Conservation (phyloP, 108 stramenopile genomes). For the Schizochytrium sp. region DNA sequence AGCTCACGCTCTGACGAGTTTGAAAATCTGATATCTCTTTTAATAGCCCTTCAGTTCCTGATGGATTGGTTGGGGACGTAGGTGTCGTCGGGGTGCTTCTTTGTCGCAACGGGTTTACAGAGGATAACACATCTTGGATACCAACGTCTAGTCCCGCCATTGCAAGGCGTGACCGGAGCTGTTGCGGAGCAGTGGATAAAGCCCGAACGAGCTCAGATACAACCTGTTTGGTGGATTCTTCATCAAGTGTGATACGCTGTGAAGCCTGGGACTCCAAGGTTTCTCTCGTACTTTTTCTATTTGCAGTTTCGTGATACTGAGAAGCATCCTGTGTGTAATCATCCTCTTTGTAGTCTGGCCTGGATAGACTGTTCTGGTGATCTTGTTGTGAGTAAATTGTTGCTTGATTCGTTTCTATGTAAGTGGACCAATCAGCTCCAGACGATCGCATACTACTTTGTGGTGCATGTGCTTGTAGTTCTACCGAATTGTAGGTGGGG, state of each 20-base stretch:
- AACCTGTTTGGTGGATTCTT: background rate
- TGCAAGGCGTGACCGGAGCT: background rate
- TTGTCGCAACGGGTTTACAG: background rate
- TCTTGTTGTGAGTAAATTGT: too few species aligned
- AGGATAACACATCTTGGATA: background rate
- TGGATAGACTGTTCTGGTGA: too few species aligned
- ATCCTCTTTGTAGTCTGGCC: too few species aligned
- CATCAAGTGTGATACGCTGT: background rate
- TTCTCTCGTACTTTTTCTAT: too few species aligned
- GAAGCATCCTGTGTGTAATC: too few species aligned
- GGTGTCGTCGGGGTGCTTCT: background rate
- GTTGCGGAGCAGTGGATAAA: background rate
- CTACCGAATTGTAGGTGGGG: too few species aligned
- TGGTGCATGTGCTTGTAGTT: too few species aligned
- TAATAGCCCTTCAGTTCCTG: background rate
- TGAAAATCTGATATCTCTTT: slow-evolving; percentile 6
- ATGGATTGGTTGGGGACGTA: background rate
- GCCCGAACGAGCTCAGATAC: background rate
- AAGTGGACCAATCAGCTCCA: too few species aligned
- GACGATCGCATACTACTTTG: too few species aligned
- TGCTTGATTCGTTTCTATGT: too few species aligned
- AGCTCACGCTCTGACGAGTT: slow-evolving; percentile 26
- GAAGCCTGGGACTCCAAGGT: too few species aligned
- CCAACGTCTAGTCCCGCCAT: background rate
- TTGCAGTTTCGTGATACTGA: too few species aligned